A percentile compares a stretch with the other conserved stretches of the same genome.
Conservation (phyloP, 495 filamentous ascomycete genomes). For the Hyaloscypha hepaticicola region DNA sequence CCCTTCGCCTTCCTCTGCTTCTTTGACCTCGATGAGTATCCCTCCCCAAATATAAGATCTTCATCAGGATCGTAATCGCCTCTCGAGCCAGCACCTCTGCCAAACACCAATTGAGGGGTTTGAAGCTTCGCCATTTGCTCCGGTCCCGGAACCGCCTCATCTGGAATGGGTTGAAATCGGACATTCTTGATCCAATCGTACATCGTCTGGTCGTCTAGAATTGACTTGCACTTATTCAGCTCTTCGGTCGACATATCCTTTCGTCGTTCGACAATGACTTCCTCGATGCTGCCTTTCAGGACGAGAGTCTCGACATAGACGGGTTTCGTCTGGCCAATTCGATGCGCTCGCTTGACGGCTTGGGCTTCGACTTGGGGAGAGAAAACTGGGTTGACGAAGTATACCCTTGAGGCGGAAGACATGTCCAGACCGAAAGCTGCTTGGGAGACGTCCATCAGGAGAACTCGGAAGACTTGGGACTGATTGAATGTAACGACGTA, state of each 20-base stretch:
- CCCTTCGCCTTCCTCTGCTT: constrained; percentile 1
- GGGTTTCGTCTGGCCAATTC: constrained; percentile 78
- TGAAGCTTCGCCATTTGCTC: constrained; percentile 57
- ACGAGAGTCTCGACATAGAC: constrained; percentile 89
- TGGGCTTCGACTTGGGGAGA: constrained; percentile 85
- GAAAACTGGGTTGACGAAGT: constrained; percentile 87
- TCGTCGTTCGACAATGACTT: constrained; percentile 73
- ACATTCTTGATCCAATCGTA: constrained; percentile 76
- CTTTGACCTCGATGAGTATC: neutral
- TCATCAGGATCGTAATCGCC: constrained; percentile 21
- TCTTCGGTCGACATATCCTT: constrained; percentile 78
- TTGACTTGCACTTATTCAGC: constrained; percentile 60
- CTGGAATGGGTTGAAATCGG: constrained; percentile 57
- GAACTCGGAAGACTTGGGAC: constrained; percentile 60
- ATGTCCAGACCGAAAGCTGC: constrained; percentile 88
- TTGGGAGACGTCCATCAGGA: constrained; percentile 87
- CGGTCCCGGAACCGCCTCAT: constrained; percentile 41
- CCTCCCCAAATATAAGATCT: constrained; percentile 10
- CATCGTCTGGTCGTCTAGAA: constrained; percentile 77
- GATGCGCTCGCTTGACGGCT: constrained; percentile 85
- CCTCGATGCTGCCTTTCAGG: constrained; percentile 77
- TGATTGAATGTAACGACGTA: constrained; percentile 79
- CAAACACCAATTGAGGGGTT: constrained; percentile 59
- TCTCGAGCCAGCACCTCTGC: constrained; percentile 24
- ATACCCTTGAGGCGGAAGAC: constrained; percentile 78